Percentiles rank a stretch among this genome's conserved stretches.
These are phyloP conservation scores for Phycomyces nitens DNA, from an alignment of 192 early-diverging fungal species.

Conservation along the genomic window DNA sequence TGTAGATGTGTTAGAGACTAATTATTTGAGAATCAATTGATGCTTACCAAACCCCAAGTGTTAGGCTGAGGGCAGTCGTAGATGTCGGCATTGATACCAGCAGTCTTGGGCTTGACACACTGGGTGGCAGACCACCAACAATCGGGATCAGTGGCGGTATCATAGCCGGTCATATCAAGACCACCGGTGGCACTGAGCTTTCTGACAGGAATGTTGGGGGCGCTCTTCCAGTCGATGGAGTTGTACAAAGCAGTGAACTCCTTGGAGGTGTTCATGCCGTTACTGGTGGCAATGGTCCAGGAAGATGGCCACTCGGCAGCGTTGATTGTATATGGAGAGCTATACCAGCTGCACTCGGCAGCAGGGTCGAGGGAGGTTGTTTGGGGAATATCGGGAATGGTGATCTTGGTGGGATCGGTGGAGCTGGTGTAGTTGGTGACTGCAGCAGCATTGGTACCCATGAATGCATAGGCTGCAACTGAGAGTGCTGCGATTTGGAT, in stretches of 20 bases:
- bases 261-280: slow-evolving; percentile 36
- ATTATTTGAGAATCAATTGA: too few relatives aligned
- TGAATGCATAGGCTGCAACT: background rate
- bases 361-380: slow-evolving; percentile 33
- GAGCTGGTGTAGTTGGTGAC: slow-evolving; percentile 2
- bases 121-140: slow-evolving; percentile 39
- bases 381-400: slow-evolving; percentile 32
- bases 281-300: slow-evolving; percentile 28
- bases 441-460: background rate
- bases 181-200: slow-evolving; percentile 16
- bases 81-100: slow-evolving; percentile 13
- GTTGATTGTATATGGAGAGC: slow-evolving; percentile 12
- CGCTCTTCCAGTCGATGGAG: slow-evolving; percentile 43
- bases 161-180: slow-evolving; percentile 19
- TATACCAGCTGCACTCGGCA: slow-evolving; percentile 25
- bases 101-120: slow-evolving; percentile 17
- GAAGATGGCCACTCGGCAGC: slow-evolving; percentile 25
- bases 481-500: background rate
- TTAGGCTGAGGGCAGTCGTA: slow-evolving; percentile 16
- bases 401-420: slow-evolving; percentile 32
- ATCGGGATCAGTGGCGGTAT: slow-evolving; percentile 13
- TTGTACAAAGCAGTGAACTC: slow-evolving; percentile 43
- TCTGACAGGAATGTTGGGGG: slow-evolving; percentile 28
- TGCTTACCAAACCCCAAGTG: slow-evolving; percentile 17
- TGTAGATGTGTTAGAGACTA: background rate